Conservation (phyloP, 1,139 yeast genomes). For the Martiniozyma asiatica region DNA sequence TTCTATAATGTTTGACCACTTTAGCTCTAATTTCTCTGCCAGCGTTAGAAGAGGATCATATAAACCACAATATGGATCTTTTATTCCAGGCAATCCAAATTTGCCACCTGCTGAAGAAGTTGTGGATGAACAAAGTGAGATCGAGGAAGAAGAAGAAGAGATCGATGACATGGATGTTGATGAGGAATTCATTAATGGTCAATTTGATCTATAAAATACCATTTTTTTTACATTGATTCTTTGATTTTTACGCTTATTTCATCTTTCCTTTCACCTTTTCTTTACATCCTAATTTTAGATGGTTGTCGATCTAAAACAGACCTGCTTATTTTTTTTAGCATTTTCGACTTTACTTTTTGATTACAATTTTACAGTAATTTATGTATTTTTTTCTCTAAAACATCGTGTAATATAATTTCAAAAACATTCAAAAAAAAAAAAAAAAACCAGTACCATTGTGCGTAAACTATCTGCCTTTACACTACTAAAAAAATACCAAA, state of each 20-base stretch:
- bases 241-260: not conserved
- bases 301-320: not conserved
- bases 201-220: constrained; percentile 53
- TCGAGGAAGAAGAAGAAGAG: constrained; percentile 37
- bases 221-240: not conserved
- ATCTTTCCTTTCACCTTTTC: constrained; percentile 1
- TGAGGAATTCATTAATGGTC: constrained; percentile 82
- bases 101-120: constrained; percentile 77
- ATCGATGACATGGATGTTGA: constrained; percentile 33
- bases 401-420: no score
- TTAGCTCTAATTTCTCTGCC: constrained; percentile 23
- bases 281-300: not conserved
- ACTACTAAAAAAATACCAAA: no score
- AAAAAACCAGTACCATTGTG: no score
- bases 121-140: constrained; percentile 61
- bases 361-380: no score
- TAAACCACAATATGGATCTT: constrained; percentile 45
- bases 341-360: not conserved
- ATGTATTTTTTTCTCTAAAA: no score
- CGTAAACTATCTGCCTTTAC: no score
- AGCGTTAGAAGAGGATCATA: constrained; percentile 28
- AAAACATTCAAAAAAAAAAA: no score
- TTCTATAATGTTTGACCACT: constrained; percentile 77
- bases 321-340: constrained; percentile 1
- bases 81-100: constrained; percentile 69